Percentiles rank a stretch among this genome's conserved stretches.
Conservation (phyloP, 1,284 basidiomycete genomes). For the Malassezia sympodialis region DNA sequence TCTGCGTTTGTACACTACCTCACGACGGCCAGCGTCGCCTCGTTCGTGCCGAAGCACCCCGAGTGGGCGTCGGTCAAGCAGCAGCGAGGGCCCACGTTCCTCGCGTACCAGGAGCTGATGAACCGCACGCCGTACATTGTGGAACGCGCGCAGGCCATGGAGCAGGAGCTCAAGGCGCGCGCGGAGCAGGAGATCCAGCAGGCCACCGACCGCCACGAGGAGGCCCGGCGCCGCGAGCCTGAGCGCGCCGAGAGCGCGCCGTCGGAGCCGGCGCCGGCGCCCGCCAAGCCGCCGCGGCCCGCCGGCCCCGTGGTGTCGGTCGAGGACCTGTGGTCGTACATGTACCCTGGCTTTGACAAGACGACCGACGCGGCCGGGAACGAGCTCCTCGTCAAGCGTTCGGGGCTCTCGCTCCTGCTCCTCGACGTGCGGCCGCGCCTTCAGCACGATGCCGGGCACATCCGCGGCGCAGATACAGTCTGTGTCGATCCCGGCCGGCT, state of each 20-base stretch:
- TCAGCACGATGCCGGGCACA: conserved; percentile 65
- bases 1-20: conserved; percentile 47
- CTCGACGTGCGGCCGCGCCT: conserved; percentile 71
- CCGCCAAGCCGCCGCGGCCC: conserved; percentile 25
- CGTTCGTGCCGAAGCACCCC: conserved; percentile 42
- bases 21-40: conserved; percentile 40
- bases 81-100: conserved; percentile 29
- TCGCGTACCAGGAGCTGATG: conserved; percentile 43
- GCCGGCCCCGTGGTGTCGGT: conserved; percentile 28
- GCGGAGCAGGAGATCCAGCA: conserved; percentile 23
- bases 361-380: conserved; percentile 28
- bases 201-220: neutral
- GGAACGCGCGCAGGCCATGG: conserved; percentile 32
- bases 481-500: conserved; percentile 59
- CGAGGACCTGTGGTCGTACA: conserved; percentile 34
- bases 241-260: neutral
- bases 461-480: conserved; percentile 61
- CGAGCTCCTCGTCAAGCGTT: conserved; percentile 27
- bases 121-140: conserved; percentile 37
- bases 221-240: neutral
- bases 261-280: conserved; percentile 12
- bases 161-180: conserved; percentile 29
- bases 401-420: conserved; percentile 54
- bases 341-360: conserved; percentile 40
- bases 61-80: conserved; percentile 35